Evolutionary conservation across 495 filamentous ascomycete species (phyloP), one percentile per base, ranked within the genome.

Genomic region (Talaromyces ruber): DNA sequence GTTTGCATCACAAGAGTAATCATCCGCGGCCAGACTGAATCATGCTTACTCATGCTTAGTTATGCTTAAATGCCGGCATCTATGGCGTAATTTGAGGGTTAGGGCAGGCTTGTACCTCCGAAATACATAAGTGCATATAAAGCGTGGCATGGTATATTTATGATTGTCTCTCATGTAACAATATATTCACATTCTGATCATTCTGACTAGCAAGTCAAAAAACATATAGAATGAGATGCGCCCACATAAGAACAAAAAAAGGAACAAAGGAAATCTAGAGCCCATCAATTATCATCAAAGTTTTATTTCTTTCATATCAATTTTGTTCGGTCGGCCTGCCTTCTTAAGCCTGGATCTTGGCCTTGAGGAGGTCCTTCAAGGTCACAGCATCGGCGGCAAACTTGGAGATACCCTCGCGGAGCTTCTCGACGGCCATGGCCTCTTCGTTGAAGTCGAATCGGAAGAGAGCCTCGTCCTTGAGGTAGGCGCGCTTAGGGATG

Each of bases 381-480:
- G 90, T 93, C 63, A 90, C 82, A 58, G 94, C 93, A 74, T 98
- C 94, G 63, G 93, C 95, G 32, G 95, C 93, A 74, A 99, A 99
- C 78, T 95, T 96, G 80, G 90, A 93, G 83, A 99, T 99, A 81
- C 94, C 94, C 79, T 98, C 93, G 52, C 91, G 86, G 64, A 99
- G 85, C 88, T 99, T 99, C 86, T 97, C 93, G 64, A 95, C 91
- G 60, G 90, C 94, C 94, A 99, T 99, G 64, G 91, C 84, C 73
- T 99, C 91, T 82, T 98, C 94, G 82, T 99, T 99, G 86, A 99
- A 95, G 78, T 93, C 89, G 84, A 96, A 99, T 73, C 94, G 93
- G 92, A 97, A 99, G 32, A 77, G 69, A 55, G 93, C 65, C 82
- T 99, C 95, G 73, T 94, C 80, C 72, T 89, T 82, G 74, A 99